Percentiles rank a stretch among this genome's conserved stretches.
phyloP scores from a whole-genome alignment of 495 filamentous ascomycete genomes.

The Astrothelium subdiscretum region DNA sequence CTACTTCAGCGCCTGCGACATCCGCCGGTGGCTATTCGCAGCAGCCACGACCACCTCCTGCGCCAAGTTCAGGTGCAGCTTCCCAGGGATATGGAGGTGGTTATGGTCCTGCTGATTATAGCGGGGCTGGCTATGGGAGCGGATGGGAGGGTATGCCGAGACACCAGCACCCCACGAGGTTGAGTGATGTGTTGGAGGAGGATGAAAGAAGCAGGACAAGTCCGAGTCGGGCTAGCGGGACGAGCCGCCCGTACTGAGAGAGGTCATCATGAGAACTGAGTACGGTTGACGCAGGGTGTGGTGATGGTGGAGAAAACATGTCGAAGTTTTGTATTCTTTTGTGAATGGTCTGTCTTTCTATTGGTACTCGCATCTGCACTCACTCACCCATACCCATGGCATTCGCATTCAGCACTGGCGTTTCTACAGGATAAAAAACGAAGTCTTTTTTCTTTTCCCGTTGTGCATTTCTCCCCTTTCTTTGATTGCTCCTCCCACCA shows the following conservation, averaged over 20 bases:
- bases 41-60: constrained; percentile 20
- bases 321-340: neutral
- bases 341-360: neutral
- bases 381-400: neutral
- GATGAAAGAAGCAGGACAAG: constrained; percentile 59
- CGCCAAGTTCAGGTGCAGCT: constrained; percentile 7
- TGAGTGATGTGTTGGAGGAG: constrained; percentile 89
- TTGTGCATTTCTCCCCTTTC: neutral
- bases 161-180: constrained; percentile 85
- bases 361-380: neutral
- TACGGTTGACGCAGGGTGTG: neutral
- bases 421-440: neutral
- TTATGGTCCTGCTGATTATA: constrained; percentile 35
- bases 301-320: neutral
- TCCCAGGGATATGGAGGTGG: constrained; percentile 4
- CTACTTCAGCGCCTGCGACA: constrained; percentile 6
- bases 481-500: no score
- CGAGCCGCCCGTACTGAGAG: neutral
- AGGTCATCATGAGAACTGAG: neutral
- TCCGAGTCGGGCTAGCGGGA: constrained; percentile 40
- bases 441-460: neutral
- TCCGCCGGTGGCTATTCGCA: constrained; percentile 6
- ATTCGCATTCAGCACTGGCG: constrained; percentile 2
- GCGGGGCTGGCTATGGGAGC: constrained; percentile 51
- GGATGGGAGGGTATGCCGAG: constrained; percentile 75